phyloP scores from a whole-genome alignment of 129 eudicot genomes.

The carrot (Daucus carota) region DH1_v3.0 NC_030388.2:27291001-27291500 shows the following conservation, averaged over 20 bases:
- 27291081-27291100: background rate
- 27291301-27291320: background rate
- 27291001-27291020: conserved; percentile 28
- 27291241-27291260: too few species aligned
- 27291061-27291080: background rate
- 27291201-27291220: too few species aligned
- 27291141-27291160: background rate
- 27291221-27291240: background rate
- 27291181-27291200: background rate
- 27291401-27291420: conserved; percentile 27
- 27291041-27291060: conserved; percentile 3
- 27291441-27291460: conserved; percentile 14
- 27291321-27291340: too few species aligned
- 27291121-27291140: background rate
- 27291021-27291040: conserved; percentile 9
- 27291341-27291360: too few species aligned
- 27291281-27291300: background rate
- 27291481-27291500: conserved; percentile 5
- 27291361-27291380: conserved; percentile 9
- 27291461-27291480: background rate
- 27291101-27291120: background rate
- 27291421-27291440: conserved; percentile 22
- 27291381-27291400: conserved; percentile 39
- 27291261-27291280: background rate
- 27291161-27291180: background rate